These are phyloP conservation scores for Ceratocystis harringtonii DNA, from an alignment of 2,329 filamentous ascomycete species.

Conservation along the genomic window DNA sequence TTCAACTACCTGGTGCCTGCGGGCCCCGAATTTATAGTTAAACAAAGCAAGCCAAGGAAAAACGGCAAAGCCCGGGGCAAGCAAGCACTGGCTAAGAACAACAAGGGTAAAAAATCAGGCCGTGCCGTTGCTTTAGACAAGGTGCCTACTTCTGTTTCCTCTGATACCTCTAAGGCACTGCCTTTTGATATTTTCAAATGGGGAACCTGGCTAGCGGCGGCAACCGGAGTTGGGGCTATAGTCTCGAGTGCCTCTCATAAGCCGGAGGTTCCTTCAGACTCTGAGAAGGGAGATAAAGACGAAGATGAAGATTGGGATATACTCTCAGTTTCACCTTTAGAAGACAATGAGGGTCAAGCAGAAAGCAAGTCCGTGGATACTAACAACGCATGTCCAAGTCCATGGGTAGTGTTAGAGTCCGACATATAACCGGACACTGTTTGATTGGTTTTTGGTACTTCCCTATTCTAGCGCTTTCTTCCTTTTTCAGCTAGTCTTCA, in stretches of 20 bases:
- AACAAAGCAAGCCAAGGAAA: conserved; percentile 9
- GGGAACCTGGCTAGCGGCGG: background rate
- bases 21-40: conserved; percentile 10
- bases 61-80: conserved; percentile 1
- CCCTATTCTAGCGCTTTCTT: background rate
- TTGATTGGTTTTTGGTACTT: background rate
- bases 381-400: background rate
- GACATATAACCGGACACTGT: background rate
- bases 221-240: background rate
- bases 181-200: background rate
- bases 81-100: background rate
- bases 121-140: background rate
- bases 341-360: background rate
- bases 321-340: background rate
- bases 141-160: background rate
- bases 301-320: conserved; percentile 8
- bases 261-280: background rate
- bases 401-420: conserved; percentile 8
- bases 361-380: background rate
- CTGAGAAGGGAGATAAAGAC: background rate
- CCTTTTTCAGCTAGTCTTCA: background rate
- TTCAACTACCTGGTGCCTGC: conserved; percentile 10
- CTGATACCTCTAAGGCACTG: background rate
- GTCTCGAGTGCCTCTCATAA: background rate
- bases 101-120: background rate